Evolutionary conservation across 2,329 filamentous ascomycete species (phyloP), one percentile per base, ranked within the genome.

Genomic region (Neospermospora avenae): DNA sequence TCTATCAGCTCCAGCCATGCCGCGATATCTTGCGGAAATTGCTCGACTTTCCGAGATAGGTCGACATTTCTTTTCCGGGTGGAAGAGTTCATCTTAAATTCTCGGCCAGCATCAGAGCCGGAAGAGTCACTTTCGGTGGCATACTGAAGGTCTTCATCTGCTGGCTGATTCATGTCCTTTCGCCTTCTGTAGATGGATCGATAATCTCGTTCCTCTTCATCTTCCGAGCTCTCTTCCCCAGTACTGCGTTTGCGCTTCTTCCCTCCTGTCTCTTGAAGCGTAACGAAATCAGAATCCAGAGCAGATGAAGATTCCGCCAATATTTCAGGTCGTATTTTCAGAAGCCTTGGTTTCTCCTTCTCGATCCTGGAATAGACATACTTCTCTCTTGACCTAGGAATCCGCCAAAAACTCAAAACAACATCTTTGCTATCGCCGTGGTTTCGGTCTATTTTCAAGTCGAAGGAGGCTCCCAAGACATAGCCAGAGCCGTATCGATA

Each of bases 1-100:
- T 85, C 77, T 48, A 93, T 88, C n/a, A 97, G 79, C 39, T 84
- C 80, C 16, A 96, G 74, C 93, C 93, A 98, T 18, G 85, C 80
- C 44, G 85, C 77, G 20, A 90, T 78, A 68, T 96, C 83, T 5
- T 80, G 73, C 0, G 92, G 90, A 22, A 84, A 73, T 1, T 87
- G 78, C 58, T 88, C 85, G 35, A 91, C 85, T 31, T 73, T 80
- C 13, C 81, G 83, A 2, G 82, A 84, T 7, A 97, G 77, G 55
- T 86, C 77, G 0, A 87, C 78, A 14, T 84, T 85, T 59, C 76
- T 81, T 69, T 80, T 76, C 46, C 78, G 83, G 3, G 82, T 72
- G 2, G 81, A 77, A 31, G 80, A 76, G 53, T 79, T 75, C 8
- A 71, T 61, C 20, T 72, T 72, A 18, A 73, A 69, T 3, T 70